Evolutionary conservation across 2,329 filamentous ascomycete genomes (phyloP).

Genomic region (Phaeophleospora eucalypticola): DNA sequence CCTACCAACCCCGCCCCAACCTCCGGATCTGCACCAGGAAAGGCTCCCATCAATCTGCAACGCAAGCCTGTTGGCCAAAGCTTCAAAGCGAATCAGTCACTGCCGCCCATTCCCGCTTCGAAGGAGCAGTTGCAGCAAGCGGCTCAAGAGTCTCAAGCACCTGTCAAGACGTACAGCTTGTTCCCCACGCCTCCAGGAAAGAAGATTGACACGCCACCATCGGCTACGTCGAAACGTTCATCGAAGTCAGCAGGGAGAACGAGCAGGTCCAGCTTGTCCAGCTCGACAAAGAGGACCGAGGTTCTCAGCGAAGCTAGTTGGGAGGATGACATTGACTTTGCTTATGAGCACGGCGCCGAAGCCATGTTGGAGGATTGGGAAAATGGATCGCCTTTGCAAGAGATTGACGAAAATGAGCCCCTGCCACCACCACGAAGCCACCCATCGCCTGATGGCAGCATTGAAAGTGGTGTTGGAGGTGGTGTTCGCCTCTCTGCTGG

Average conservation of each 20-base stretch:
- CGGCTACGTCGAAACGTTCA: conserved; percentile 12
- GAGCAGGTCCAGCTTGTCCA: conserved; percentile 11
- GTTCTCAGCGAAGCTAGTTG: conserved; percentile 44
- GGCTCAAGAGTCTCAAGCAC: conserved; percentile 2
- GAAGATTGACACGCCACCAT: neutral
- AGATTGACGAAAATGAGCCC: conserved; percentile 10
- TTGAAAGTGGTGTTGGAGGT: conserved; percentile 13
- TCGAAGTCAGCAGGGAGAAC: conserved; percentile 6
- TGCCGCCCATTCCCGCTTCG: conserved; percentile 11
- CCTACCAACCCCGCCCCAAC: neutral
- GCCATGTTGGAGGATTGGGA: conserved; percentile 59
- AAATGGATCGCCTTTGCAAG: conserved; percentile 5
- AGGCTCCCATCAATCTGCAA: neutral
- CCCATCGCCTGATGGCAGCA: conserved; percentile 13
- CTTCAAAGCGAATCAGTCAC: conserved; percentile 15
- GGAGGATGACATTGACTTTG: conserved; percentile 62
- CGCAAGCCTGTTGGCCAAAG: conserved; percentile 6
- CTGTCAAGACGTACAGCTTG: conserved; percentile 5
- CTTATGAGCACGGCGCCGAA: conserved; percentile 58
- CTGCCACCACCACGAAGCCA: conserved; percentile 3
- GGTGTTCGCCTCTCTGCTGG: conserved; percentile 19
- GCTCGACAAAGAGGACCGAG: conserved; percentile 11
- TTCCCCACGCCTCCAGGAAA: conserved; percentile 10
- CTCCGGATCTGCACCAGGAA: neutral
- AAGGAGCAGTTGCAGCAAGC: neutral